Evolutionary conservation across 495 filamentous ascomycete species (phyloP).

Genomic region (Trichodelitschia bisporula): DNA sequence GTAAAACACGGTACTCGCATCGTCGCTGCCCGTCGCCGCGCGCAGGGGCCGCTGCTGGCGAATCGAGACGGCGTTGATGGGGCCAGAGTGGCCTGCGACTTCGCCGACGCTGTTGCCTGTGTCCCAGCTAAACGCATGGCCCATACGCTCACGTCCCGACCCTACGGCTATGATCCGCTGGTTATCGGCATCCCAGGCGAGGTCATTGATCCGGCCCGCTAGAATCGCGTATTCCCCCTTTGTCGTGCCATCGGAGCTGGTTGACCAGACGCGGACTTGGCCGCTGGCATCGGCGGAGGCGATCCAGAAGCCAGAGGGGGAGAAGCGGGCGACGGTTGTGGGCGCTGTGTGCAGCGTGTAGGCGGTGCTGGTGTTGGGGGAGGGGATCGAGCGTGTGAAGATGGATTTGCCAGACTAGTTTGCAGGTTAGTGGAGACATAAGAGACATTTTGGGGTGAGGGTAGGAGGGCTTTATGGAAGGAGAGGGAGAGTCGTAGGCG

Average conservation of each 20-base stretch:
- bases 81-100: slow-evolving; percentile 68
- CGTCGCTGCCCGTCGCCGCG: slow-evolving; percentile 77
- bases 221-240: slow-evolving; percentile 86
- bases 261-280: slow-evolving; percentile 73
- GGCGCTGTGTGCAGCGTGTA: slow-evolving; percentile 73
- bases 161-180: slow-evolving; percentile 92
- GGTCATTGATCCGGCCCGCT: slow-evolving; percentile 79
- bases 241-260: slow-evolving; percentile 35
- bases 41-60: slow-evolving; percentile 71
- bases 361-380: slow-evolving; percentile 58
- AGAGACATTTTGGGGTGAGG: neutral
- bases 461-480: neutral
- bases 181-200: slow-evolving; percentile 93
- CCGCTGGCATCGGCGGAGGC: slow-evolving; percentile 81
- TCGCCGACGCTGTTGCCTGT: slow-evolving; percentile 90
- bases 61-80: slow-evolving; percentile 78
- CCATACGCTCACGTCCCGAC: slow-evolving; percentile 78
- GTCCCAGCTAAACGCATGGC: slow-evolving; percentile 85
- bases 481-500: slow-evolving; percentile 8
- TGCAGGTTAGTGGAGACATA: neutral
- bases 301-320: slow-evolving; percentile 83
- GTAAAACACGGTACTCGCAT: slow-evolving; percentile 71
- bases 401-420: slow-evolving; percentile 79
- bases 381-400: slow-evolving; percentile 77
- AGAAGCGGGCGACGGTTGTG: slow-evolving; percentile 82